Conservation (phyloP, 2,329 filamentous ascomycete species). For the Thyridium curvatum region DNA sequence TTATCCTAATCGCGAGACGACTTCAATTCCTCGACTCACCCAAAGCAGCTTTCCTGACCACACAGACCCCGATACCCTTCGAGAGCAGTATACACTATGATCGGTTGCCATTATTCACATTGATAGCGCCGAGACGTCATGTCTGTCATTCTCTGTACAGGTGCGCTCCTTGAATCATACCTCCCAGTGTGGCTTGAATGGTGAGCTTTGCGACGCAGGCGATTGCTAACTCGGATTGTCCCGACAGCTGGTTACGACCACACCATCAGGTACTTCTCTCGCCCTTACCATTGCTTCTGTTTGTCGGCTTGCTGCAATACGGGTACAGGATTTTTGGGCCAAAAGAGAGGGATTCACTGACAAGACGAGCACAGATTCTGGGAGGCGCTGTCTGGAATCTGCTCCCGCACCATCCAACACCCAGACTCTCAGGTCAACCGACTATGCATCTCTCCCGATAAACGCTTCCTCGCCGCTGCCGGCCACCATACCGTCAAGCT, state of each 20-base stretch:
- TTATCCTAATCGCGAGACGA: no score
- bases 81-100: no score
- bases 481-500: conserved; percentile 84
- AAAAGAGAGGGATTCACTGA: no score
- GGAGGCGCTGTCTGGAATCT: conserved; percentile 97
- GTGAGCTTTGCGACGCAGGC: background rate
- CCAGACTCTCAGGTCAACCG: conserved; percentile 98
- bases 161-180: conserved; percentile 25
- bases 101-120: no score
- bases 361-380: conserved; percentile 63
- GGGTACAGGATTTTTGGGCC: conserved; percentile 1
- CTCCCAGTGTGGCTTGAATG: no score
- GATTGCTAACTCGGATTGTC: conserved; percentile 9
- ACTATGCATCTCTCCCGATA: conserved; percentile 96
- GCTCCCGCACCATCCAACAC: conserved; percentile 95
- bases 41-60: no score
- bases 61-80: no score
- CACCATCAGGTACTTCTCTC: conserved; percentile 48
- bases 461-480: conserved; percentile 85
- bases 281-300: background rate
- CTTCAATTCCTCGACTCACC: no score
- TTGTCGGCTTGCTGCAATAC: conserved; percentile 9
- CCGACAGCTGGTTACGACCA: conserved; percentile 54
- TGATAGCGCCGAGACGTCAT: conserved; percentile 22
- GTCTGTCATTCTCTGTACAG: conserved; percentile 59